phyloP scores from a whole-genome alignment of 345 rosid genomes.

The Citrus cavaleriei region DNA sequence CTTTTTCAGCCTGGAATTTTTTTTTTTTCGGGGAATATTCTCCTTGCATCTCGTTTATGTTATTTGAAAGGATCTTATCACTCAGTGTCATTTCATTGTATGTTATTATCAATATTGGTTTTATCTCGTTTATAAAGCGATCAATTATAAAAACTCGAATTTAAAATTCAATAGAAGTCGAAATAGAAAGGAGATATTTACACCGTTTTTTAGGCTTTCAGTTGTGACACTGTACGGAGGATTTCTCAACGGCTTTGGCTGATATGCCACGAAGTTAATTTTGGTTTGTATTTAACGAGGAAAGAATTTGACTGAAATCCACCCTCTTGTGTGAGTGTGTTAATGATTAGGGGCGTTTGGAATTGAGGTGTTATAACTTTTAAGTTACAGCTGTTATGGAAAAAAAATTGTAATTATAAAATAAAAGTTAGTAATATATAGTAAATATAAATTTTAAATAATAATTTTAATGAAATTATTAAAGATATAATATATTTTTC shows the following conservation, averaged over 20 bases:
- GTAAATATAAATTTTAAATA: no score
- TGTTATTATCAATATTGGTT: neutral
- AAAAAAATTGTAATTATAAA: no score
- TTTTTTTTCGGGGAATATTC: neutral
- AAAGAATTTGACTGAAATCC: neutral
- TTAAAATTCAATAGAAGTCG: neutral
- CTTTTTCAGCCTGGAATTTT: neutral
- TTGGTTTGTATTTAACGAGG: neutral
- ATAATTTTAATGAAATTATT: no score
- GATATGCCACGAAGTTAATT: neutral
- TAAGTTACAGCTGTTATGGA: accelerated
- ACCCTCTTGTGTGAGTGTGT: no score
- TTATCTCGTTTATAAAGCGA: neutral
- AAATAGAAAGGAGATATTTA: neutral
- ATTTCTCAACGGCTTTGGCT: neutral
- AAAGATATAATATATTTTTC: no score
- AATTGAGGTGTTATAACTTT: accelerated
- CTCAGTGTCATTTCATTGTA: no score
- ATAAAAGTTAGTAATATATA: no score
- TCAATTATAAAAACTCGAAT: neutral
- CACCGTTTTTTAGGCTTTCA: neutral
- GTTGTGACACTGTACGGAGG: neutral
- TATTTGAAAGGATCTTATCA: neutral
- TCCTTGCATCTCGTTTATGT: neutral
- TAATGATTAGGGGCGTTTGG: accelerated